These are phyloP conservation scores for Grosmannia huntii DNA, from an alignment of 2,329 filamentous ascomycete species.

Conservation along the genomic window DNA sequence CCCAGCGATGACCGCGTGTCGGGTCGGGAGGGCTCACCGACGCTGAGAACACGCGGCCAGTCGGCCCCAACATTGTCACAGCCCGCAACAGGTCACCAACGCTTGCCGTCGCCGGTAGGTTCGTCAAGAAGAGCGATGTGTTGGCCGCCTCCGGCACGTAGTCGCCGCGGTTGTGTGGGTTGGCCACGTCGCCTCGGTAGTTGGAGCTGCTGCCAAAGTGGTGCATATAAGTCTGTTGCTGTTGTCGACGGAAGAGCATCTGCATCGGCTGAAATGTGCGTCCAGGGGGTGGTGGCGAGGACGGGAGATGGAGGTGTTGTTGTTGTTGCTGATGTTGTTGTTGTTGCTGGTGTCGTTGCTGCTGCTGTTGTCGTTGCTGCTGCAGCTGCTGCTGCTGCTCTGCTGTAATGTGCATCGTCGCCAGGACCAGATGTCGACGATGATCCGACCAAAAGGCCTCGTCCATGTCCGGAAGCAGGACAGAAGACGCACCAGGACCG, in stretches of 20 bases:
- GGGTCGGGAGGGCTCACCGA: conserved; percentile 10
- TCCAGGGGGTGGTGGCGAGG: background rate
- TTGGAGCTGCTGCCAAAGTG: conserved; percentile 1
- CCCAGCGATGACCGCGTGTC: conserved; percentile 5
- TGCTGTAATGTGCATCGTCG: too few species aligned
- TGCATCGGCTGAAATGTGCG: conserved; percentile 11
- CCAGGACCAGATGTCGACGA: too few species aligned
- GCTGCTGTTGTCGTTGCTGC: too few species aligned
- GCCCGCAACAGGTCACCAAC: conserved; percentile 9
- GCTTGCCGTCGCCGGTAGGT: conserved; percentile 5
- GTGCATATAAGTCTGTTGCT: too few species aligned
- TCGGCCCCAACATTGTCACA: conserved; percentile 7
- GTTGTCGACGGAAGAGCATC: conserved; percentile 3
- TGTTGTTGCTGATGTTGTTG: too few species aligned
- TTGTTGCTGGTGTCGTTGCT: too few species aligned
- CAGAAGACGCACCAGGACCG: too few species aligned
- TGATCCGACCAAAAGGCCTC: too few species aligned
- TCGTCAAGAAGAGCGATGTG: conserved; percentile 10
- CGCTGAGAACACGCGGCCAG: conserved; percentile 9
- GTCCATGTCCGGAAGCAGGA: too few species aligned
- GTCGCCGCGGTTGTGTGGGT: conserved; percentile 11
- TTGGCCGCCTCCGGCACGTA: conserved; percentile 9
- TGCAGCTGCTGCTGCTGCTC: too few species aligned
- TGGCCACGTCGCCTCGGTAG: conserved; percentile 11
- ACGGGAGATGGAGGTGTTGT: background rate